Base-by-base conservation (phyloP, 2,329 filamentous ascomycete species). In the Colletotrichum cuscutae region DNA sequence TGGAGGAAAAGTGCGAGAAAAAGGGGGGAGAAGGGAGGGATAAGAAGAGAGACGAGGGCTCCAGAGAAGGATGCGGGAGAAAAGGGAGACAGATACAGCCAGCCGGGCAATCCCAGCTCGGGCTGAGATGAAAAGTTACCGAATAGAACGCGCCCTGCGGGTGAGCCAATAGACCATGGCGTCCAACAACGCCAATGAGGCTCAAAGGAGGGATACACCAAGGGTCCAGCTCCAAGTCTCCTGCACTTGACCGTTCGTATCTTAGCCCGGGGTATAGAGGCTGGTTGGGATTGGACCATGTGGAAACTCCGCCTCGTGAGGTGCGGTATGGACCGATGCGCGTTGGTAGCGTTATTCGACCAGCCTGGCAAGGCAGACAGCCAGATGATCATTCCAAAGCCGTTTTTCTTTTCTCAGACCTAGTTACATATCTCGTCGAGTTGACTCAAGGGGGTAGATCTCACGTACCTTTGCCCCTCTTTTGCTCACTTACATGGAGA, bases 11-110 rank as follows among this genome's bases (percentile, higher is more conserved):
- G 52, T 15, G 57, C 42, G 49, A 52, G 46, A 52, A 54, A 37
- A 30, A n/a, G 52, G 19, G 46, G 26, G 65, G 65, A 15, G 57
- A 57, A 26, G 54, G 37, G 32, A 56, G 22, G 32, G 56, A 52
- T 28, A 26, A 46, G 56, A 49, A 46, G 56, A 53, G 60, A 53
- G 58, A 72, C 42, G 42, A 22, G 22, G 19, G n/a, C 9, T 28
- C 57, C 12, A 52, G 15, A 63, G 46, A 32, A 62, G 26, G 49
- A 9, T 35, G 52, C 19, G 32, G 63, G 57, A 66, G 52, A 53
- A 68, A 67, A 67, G 72, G 69, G 70, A 72, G 58, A 30, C 64
- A 57, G 69, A 73, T 28, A 68, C 53, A 61, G 56, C 46, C 46
- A 49, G 28, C 49, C 26, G 30, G 58, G 59, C 62, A 59, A 37